phyloP scores from a whole-genome alignment of 1,284 basidiomycete genomes.

The Fomitiporia mediterranea region DNA sequence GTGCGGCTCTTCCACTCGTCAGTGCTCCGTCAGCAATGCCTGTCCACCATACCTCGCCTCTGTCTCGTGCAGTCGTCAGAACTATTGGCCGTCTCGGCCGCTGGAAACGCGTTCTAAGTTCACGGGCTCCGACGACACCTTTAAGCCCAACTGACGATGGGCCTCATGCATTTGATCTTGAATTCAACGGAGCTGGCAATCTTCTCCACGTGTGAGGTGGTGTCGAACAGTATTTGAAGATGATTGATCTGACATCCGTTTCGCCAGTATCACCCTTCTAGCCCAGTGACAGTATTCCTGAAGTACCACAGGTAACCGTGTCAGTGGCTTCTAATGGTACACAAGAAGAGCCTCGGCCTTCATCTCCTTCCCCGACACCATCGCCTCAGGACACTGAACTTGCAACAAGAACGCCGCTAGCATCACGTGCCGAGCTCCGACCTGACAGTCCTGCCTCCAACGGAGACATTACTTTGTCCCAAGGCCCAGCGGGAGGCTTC shows the following conservation, averaged over 20 bases:
- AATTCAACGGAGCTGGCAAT: constrained; percentile 52
- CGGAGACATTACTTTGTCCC: constrained; percentile 4
- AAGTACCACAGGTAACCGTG: constrained; percentile 10
- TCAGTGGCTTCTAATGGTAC: constrained; percentile 9
- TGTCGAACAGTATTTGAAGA: constrained; percentile 61
- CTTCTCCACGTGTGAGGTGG: constrained; percentile 55
- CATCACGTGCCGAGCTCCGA: constrained; percentile 9
- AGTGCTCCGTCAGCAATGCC: constrained; percentile 43
- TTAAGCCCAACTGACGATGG: constrained; percentile 47
- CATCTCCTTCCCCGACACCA: constrained; percentile 8
- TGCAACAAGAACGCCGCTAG: constrained; percentile 23
- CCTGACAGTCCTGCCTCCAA: constrained; percentile 8
- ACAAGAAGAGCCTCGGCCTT: constrained; percentile 5
- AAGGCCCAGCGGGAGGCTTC: constrained; percentile 18
- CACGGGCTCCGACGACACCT: constrained; percentile 39
- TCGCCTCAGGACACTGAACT: constrained; percentile 18
- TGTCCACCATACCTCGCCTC: constrained; percentile 55
- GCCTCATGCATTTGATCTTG: constrained; percentile 66
- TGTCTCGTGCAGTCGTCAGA: constrained; percentile 75
- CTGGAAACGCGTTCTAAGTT: constrained; percentile 75
- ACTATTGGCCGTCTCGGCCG: constrained; percentile 76
- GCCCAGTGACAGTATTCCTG: background rate
- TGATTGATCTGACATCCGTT: constrained; percentile 40
- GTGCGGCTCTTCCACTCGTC: constrained; percentile 31
- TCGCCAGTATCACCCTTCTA: constrained; percentile 15